Base-by-base conservation (phyloP, 2,329 filamentous ascomycete species). In the Colletotrichum graminicola region DNA sequence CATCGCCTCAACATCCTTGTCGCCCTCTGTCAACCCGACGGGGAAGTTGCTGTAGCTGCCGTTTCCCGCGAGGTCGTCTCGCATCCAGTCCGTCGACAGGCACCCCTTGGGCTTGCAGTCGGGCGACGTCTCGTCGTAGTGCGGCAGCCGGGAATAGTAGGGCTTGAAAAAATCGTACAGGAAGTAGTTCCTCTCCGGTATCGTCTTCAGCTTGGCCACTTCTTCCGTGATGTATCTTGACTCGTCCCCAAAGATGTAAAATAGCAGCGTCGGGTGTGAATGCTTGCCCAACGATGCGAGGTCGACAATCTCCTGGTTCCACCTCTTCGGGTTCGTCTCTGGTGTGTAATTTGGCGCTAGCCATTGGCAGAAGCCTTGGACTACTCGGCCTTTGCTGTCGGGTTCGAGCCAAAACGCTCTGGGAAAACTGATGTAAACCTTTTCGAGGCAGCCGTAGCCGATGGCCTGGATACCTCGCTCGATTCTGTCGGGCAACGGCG, bases 11-110 rank as follows among this genome's bases (percentile, higher is more conserved):
- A 97, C 89, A 78, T 97, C 93, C 68, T 85, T 83, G 75, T 95
- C 93, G 0, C 91, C 93, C 7, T 89, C 84, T 74, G 89, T 84
- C 57, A 95, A 78, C 0, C 93, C 94, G 21, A 92, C 85, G 76
- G 94, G 94, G 81, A 97, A 97, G 79, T 97, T 97, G 62, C 87
- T 89, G 79, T 97, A 97, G 75, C 91, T 93, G 11, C 95, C 94
- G 77, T 92, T 90, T 0, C 95, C 94, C 0, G 94, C 93, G 41
- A 94, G 87, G 21, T 92, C 89, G 77, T 97, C 94, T 59, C 87
- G 87, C 36, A 93, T 86, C 94, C 94, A 97, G 68, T 88, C 86
- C 0, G 94, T 97, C 0, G 93, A 90, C 3, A 94, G 83, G 49
- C 90, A 87, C 0, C 84, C 87, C 0, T 79, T 81, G 0, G 94